A percentile compares a stretch with the other conserved stretches of the same genome.
Evolutionary conservation across 345 rosid genomes (phyloP).

Genomic region (Acer campestre): DNA sequence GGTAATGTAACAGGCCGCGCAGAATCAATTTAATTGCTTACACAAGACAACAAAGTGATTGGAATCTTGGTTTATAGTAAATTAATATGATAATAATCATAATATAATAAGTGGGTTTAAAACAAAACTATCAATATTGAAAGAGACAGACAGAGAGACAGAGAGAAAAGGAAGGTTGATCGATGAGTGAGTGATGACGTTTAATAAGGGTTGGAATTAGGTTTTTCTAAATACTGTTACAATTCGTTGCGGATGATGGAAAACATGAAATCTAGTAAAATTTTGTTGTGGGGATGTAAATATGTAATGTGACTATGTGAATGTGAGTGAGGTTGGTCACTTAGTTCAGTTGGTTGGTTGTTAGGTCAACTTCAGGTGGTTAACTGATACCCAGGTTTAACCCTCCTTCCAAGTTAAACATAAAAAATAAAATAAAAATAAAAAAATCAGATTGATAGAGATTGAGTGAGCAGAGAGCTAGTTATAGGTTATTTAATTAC

Average conservation of each 20-base stretch:
- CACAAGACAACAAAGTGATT: neutral
- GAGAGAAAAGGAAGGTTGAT: neutral
- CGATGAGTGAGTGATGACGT: slow-evolving; percentile 13
- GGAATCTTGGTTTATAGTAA: neutral
- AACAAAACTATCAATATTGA: neutral
- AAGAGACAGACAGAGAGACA: slow-evolving; percentile 14
- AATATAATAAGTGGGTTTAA: too few species aligned
- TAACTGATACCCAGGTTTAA: slow-evolving; percentile 39
- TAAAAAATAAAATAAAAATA: too few species aligned
- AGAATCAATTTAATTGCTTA: neutral
- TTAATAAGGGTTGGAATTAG: neutral
- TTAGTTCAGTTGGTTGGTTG: slow-evolving; percentile 14
- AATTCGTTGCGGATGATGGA: slow-evolving; percentile 24
- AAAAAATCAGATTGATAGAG: neutral
- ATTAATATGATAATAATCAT: too few species aligned
- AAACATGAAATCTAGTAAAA: slow-evolving; percentile 16
- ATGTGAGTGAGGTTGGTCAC: too few species aligned
- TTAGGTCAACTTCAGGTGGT: slow-evolving; percentile 59
- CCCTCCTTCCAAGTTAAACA: neutral
- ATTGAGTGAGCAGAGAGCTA: neutral
- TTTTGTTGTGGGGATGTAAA: slow-evolving; percentile 1
- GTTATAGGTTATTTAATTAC: slow-evolving; percentile 24
- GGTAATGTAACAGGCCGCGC: too few species aligned
- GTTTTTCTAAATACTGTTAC: slow-evolving; percentile 8
- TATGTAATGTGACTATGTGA: neutral